Conservation (phyloP, 495 filamentous ascomycete genomes). For the Cercophora newfieldiana region DNA sequence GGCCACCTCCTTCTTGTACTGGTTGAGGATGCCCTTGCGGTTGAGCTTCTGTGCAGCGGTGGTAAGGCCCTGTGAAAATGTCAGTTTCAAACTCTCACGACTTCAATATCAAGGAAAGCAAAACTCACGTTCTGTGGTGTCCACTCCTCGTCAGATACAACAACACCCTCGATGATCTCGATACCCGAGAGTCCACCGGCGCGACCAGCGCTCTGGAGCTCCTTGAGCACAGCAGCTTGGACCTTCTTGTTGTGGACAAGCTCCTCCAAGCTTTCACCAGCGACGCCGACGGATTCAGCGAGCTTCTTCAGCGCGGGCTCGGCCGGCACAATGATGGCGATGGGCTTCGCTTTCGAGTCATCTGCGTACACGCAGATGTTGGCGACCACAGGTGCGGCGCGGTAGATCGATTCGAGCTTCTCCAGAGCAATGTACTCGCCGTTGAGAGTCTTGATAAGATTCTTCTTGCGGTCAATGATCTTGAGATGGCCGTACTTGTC, state of each 20-base stretch:
- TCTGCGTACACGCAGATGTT: constrained; percentile 97
- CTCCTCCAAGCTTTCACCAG: constrained; percentile 70
- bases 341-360: constrained; percentile 73
- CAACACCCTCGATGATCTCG: constrained; percentile 91
- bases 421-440: constrained; percentile 98
- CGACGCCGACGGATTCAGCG: constrained; percentile 68
- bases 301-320: constrained; percentile 85
- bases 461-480: constrained; percentile 98
- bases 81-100: constrained; percentile 29
- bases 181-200: constrained; percentile 77
- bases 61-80: constrained; percentile 53
- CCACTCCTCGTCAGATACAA: constrained; percentile 95
- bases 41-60: constrained; percentile 80
- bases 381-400: constrained; percentile 76
- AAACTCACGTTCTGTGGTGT: constrained; percentile 88
- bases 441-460: constrained; percentile 90
- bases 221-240: constrained; percentile 72
- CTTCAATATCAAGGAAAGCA: background rate
- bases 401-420: constrained; percentile 97
- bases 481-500: constrained; percentile 75
- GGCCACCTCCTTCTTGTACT: constrained; percentile 65
- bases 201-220: constrained; percentile 74
- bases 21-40: constrained; percentile 64
- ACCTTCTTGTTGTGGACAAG: constrained; percentile 84
- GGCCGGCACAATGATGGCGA: constrained; percentile 91